A percentile compares a stretch with the other conserved stretches of the same genome.
phyloP scores from a whole-genome alignment of 345 rosid genomes.

The Linum lewisii region DNA sequence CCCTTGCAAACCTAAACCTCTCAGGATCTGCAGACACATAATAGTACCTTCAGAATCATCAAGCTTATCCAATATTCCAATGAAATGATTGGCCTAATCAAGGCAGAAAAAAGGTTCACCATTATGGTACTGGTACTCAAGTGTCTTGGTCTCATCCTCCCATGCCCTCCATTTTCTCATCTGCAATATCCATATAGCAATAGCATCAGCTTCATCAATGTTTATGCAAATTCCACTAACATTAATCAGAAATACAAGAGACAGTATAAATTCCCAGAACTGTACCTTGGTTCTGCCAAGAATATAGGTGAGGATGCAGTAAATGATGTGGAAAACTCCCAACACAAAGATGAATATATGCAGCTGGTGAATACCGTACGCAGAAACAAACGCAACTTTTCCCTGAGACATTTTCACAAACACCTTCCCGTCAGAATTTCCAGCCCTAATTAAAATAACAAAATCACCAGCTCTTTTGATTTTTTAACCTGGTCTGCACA shows the following conservation, averaged over 20 bases:
- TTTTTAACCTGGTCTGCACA: constrained; percentile 36
- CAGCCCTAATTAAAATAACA: neutral
- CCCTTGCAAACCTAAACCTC: constrained; percentile 89
- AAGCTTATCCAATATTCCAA: neutral
- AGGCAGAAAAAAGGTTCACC: constrained; percentile 29
- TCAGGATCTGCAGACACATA: constrained; percentile 53
- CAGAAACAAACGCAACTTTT: constrained; percentile 64
- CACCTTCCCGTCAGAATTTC: neutral
- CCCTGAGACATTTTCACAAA: constrained; percentile 36
- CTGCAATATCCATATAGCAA: constrained; percentile 28
- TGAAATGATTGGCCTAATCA: neutral
- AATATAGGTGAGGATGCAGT: constrained; percentile 50
- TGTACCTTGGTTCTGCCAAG: constrained; percentile 66
- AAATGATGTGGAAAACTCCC: constrained; percentile 52
- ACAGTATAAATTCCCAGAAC: neutral
- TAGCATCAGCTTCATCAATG: constrained; percentile 1
- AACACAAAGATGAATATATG: constrained; percentile 82
- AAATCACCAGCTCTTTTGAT: constrained; percentile 15
- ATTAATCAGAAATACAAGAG: neutral
- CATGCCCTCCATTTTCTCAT: constrained; percentile 86
- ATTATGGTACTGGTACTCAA: constrained; percentile 67
- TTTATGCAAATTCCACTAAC: too few species aligned
- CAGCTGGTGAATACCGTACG: constrained; percentile 81
- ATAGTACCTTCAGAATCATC: neutral
- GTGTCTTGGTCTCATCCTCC: constrained; percentile 76